Base-by-base conservation (phyloP, 2,329 filamentous ascomycete genomes). In the Arthrobotrys sphaeroides region DNA sequence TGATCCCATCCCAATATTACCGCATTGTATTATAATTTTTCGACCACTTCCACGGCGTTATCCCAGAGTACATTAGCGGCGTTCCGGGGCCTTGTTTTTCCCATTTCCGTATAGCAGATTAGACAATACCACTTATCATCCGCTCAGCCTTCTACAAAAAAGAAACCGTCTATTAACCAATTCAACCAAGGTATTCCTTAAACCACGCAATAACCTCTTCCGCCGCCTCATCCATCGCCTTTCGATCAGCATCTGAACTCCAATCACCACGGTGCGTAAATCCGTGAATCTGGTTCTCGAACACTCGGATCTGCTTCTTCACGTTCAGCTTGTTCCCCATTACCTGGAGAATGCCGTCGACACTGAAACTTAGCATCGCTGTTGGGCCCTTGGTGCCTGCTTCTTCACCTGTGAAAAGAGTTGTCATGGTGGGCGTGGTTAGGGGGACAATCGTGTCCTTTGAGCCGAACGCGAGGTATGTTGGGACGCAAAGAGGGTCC, bases 231-330 rank as follows among this genome's bases (percentile, higher is more conserved):
- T 76, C 73, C 73, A 76, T 51, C 47, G 73, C 73, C 31, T 51
- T 22, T n/a, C 51, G 40, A 38, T 76, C 73, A 2, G 51, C 18
- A 45, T 76, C 65, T 6, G 65, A 53, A 47, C 59, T 76, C 45
- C 47, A 70, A 33, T 76, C 73, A 13, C 73, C 73, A 55, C 73
- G 61, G 55, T 68, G 53, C n/a, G 73, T 70, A 55, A 76, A 76
- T 31, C 73, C 73, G 43, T 76, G 73, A 4, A 76, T 51, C 36
- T 76, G 73, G 20, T 76, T 61, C 22, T 60, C 33, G 36, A 69
- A 76, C 31, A 76, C 42, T 18, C 64, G 40, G 36, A 76, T 70
- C 51, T 76, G 49, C 36, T 66, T 76, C 33, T 65, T 22, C 49
- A 76, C 18, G 7, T 70, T 51, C 2, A 45, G 26, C 43, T 70